phyloP scores from a whole-genome alignment of 345 rosid species.

The Crucihimalaya himalaica region DNA sequence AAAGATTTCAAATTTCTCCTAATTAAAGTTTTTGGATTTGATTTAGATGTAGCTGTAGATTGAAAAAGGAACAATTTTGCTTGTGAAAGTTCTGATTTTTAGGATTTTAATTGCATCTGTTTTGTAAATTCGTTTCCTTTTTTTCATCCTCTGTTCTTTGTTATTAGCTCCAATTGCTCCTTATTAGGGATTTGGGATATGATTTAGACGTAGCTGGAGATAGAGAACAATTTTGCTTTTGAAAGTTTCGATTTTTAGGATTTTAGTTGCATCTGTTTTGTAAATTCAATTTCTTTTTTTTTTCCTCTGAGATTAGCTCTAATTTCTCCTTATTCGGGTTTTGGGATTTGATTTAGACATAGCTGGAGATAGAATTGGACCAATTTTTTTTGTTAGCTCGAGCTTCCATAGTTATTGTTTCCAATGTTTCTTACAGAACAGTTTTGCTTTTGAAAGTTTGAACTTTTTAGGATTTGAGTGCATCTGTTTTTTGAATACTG shows the following conservation, averaged over 20 bases:
- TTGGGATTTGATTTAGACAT: too few species aligned
- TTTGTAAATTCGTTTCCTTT: not conserved
- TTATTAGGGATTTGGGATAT: constrained; percentile 9
- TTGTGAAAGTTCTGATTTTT: constrained; percentile 10
- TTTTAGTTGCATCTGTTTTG: not conserved
- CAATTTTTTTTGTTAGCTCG: not conserved
- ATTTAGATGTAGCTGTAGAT: not conserved
- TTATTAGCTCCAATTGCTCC: not conserved
- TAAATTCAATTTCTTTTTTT: not conserved
- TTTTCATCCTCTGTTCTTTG: not conserved
- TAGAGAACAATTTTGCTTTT: not conserved
- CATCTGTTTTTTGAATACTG: not conserved
- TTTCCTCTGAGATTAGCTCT: not conserved
- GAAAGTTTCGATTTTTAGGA: constrained; percentile 9
- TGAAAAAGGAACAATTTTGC: not conserved
- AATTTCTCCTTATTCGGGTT: not conserved
- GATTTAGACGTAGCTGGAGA: not conserved
- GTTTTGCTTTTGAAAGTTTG: not conserved
- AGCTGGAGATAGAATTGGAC: not conserved
- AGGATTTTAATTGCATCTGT: not conserved
- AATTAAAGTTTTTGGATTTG: constrained; percentile 9
- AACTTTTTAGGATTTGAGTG: not conserved
- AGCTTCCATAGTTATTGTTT: not conserved
- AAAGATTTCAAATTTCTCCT: not conserved
- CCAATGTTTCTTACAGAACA: not conserved